Base-by-base conservation (phyloP, 305 asterid species). In the Caryopteris hybrid region DNA sequence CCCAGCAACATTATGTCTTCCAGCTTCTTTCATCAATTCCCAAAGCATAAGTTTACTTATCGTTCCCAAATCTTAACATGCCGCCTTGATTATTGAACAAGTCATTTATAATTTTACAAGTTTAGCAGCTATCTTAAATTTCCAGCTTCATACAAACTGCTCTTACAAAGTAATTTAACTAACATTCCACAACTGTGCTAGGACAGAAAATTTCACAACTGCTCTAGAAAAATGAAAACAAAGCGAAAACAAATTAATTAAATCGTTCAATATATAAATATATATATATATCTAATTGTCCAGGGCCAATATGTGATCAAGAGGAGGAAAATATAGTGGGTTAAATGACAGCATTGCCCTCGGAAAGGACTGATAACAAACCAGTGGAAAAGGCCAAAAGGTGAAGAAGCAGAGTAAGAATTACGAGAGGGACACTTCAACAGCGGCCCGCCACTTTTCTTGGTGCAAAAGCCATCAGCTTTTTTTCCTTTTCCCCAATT, bases 361-460 rank as follows among this genome's bases (percentile, higher is more conserved):
- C 18, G 6, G 65, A 73, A 76, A 74, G 71, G 84, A 80, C 75
- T 5, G 72, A 36, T 75, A 83, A 77, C 78, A 64, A 74, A 77
- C 74, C 59, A 76, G 46, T 14, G 45, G 64, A 45, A 74, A 75
- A 72, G 80, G 83, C 74, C 78, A 66, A 79, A 80, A 65, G 82
- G 73, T 71, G 74, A 80, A 66, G 69, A 70, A 76, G 71, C 58
- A 67, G 66, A 42, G 76, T 53, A 53, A 80, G 81, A 75, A 70
- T 77, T 60, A 68, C 52, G 86, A 83, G 82, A 86, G 75, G 73
- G 86, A 84, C 84, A 76, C 71, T 61, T 83, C 85, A 81, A 70
- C 75, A 63, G 74, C 76, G 80, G 83, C 83, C 80, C 72, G 72
- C 85, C 86, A 80, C 93, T 81, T 81, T 74, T 81, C 72, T 85